Conservation (phyloP, 148 eudicot species). For the Polygonum maritimum region DNA sequence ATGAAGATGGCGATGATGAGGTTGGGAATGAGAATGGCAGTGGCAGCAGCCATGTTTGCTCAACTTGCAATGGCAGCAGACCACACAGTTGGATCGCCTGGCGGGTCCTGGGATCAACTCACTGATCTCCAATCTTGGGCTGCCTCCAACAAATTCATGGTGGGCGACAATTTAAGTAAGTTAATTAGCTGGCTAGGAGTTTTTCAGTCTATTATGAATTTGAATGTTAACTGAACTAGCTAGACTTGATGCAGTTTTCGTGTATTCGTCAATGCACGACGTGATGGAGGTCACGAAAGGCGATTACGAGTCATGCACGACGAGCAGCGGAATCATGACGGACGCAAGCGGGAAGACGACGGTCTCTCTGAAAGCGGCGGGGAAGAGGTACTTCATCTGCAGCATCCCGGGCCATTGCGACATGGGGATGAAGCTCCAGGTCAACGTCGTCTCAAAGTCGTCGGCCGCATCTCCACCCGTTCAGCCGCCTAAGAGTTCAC, state of each 20-base stretch:
- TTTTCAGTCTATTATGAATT: background rate
- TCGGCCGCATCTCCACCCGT: constrained; percentile 24
- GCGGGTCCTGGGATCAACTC: constrained; percentile 23
- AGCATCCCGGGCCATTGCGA: constrained; percentile 33
- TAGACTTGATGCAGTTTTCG: constrained; percentile 38
- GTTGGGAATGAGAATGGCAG: constrained; percentile 12
- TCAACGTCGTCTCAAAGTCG: constrained; percentile 13
- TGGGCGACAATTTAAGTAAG: constrained; percentile 26
- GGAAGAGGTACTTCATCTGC: constrained; percentile 49
- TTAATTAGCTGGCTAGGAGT: background rate
- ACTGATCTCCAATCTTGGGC: constrained; percentile 19
- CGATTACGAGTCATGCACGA: constrained; percentile 37
- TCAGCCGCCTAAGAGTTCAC: background rate
- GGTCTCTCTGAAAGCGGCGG: constrained; percentile 29
- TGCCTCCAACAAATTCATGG: constrained; percentile 8
- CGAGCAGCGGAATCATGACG: constrained; percentile 20
- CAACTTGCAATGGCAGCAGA: constrained; percentile 16
- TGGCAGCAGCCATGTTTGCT: constrained; percentile 11
- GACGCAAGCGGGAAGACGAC: constrained; percentile 23
- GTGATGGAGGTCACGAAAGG: constrained; percentile 35
- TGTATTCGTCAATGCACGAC: constrained; percentile 24
- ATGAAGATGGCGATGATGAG: background rate
- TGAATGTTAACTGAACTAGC: background rate
- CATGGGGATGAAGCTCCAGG: constrained; percentile 44
- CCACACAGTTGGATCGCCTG: constrained; percentile 20